Percentiles rank a stretch among this genome's conserved stretches.
phyloP scores from a whole-genome alignment of 768 basidiomycete species.

The Cystobasidium onofrii region DNA sequence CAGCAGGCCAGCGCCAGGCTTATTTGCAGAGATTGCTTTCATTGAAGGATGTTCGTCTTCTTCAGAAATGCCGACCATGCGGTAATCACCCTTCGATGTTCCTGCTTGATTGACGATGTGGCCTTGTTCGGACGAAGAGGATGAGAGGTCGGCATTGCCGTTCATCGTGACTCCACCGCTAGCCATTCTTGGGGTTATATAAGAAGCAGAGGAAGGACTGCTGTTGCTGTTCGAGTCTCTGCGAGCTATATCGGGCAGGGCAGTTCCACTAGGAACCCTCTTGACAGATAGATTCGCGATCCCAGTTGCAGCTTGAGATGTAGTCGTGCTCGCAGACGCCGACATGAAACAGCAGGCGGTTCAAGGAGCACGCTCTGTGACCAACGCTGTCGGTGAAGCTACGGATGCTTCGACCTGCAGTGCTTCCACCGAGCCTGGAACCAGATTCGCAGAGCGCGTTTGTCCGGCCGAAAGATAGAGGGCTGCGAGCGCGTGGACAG shows the following conservation, averaged over 20 bases:
- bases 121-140: not conserved
- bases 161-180: not conserved
- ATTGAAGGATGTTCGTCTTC: not conserved
- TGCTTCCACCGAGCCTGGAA: too few species aligned
- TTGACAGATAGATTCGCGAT: not conserved
- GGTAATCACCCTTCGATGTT: not conserved
- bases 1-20: slow-evolving; percentile 4
- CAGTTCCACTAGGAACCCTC: not conserved
- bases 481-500: too few species aligned
- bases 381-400: not conserved
- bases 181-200: not conserved
- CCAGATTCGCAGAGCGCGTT: too few species aligned
- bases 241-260: not conserved
- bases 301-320: not conserved
- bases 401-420: too few species aligned
- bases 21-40: not conserved
- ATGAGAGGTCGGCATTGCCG: not conserved
- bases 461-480: too few species aligned
- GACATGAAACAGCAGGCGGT: too few species aligned
- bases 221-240: not conserved
- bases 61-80: slow-evolving; percentile 4
- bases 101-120: not conserved
- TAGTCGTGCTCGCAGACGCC: not conserved
- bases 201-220: not conserved
- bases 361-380: too few species aligned